Evolutionary conservation across 2,329 filamentous ascomycete genomes (phyloP).

Genomic region (Parastagonospora avenae): DNA sequence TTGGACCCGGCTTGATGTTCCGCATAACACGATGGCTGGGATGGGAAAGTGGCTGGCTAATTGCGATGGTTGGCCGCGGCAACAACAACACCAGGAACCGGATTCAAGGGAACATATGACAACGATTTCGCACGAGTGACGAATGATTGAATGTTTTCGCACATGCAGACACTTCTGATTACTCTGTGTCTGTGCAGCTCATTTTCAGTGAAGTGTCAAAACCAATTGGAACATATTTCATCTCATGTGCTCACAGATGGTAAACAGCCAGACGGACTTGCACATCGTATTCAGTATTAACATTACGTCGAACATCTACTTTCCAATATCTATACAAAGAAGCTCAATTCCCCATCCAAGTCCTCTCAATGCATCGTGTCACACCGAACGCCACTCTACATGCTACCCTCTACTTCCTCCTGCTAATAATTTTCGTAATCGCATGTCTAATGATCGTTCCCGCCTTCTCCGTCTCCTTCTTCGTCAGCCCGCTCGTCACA

Average conservation of each 20-base stretch:
- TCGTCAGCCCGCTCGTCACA: constrained; percentile 82
- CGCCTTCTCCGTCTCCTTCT: constrained; percentile 95
- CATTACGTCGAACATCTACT: neutral
- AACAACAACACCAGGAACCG: neutral
- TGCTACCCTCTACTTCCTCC: constrained; percentile 44
- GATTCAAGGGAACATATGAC: neutral
- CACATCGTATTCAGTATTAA: neutral
- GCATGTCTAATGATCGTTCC: constrained; percentile 87
- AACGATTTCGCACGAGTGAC: too few species aligned
- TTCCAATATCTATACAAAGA: neutral
- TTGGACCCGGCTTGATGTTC: neutral
- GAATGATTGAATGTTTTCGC: too few species aligned
- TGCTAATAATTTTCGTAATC: constrained; percentile 85
- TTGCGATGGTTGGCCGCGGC: constrained; percentile 2
- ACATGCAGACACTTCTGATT: too few species aligned
- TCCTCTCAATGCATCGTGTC: neutral
- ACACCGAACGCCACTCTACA: neutral
- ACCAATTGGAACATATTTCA: too few species aligned
- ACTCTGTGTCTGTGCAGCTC: too few species aligned
- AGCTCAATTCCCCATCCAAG: neutral
- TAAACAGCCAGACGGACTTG: too few species aligned
- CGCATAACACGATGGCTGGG: constrained; percentile 22
- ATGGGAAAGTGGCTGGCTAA: constrained; percentile 1
- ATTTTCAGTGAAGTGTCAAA: too few species aligned
- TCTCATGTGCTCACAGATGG: too few species aligned